Conservation (phyloP, 2,329 filamentous ascomycete species). For the Ophiocordyceps robertsii region DNA sequence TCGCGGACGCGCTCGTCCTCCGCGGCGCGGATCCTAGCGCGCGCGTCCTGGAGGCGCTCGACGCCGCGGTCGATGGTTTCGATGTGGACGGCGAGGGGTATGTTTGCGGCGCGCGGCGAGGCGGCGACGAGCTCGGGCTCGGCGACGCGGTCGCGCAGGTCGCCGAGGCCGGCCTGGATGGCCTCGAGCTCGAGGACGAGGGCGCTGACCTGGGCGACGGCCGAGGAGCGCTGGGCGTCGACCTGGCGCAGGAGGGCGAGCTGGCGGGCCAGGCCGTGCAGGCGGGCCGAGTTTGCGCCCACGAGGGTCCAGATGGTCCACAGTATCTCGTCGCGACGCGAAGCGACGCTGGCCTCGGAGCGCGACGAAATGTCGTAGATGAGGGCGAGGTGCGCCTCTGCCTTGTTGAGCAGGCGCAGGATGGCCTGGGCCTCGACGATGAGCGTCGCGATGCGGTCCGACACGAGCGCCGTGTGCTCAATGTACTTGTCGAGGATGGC, state of each 20-base stretch:
- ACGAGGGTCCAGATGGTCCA: conserved; percentile 61
- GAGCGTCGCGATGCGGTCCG: conserved; percentile 53
- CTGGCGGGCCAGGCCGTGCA: conserved; percentile 49
- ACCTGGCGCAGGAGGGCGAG: conserved; percentile 52
- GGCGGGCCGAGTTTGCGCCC: conserved; percentile 50
- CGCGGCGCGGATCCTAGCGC: conserved; percentile 42
- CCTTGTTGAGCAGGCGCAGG: conserved; percentile 48
- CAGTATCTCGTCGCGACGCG: conserved; percentile 51
- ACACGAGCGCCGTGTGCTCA: conserved; percentile 55
- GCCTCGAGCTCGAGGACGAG: conserved; percentile 61
- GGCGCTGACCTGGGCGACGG: conserved; percentile 53
- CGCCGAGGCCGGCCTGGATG: conserved; percentile 57
- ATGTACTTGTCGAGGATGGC: conserved; percentile 62
- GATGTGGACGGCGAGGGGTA: conserved; percentile 62
- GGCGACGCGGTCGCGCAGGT: conserved; percentile 57
- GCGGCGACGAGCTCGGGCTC: conserved; percentile 47
- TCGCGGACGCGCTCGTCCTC: conserved; percentile 45
- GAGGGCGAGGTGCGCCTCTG: conserved; percentile 55
- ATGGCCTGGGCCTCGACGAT: conserved; percentile 60
- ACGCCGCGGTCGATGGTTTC: conserved; percentile 61
- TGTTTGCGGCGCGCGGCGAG: conserved; percentile 14
- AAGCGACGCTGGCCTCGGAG: conserved; percentile 45
- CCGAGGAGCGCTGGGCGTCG: conserved; percentile 49
- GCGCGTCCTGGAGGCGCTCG: conserved; percentile 53
- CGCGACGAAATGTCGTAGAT: conserved; percentile 58